phyloP scores from a whole-genome alignment of 768 basidiomycete species.

The Russula emetica region DNA sequence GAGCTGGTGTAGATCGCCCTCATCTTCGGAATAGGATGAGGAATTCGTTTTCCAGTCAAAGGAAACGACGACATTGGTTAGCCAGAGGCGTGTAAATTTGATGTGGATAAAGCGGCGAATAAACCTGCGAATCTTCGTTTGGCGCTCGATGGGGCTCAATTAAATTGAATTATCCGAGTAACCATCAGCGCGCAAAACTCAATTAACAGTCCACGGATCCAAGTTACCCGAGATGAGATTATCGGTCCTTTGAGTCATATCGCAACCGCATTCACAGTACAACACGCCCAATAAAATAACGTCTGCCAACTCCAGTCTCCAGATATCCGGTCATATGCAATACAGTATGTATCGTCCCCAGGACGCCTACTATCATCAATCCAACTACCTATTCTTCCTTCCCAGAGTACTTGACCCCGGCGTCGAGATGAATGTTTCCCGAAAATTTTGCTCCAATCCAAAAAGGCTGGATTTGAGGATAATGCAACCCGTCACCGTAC shows the following conservation, averaged over 20 bases:
- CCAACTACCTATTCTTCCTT: background rate
- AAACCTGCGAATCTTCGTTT: background rate
- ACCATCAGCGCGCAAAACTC: too few species aligned
- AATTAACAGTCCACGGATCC: too few species aligned
- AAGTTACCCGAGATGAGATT: too few species aligned
- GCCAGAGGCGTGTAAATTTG: background rate
- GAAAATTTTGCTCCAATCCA: constrained; percentile 22
- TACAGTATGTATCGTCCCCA: background rate
- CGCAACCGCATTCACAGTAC: background rate
- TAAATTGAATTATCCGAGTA: too few species aligned
- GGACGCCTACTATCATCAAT: background rate
- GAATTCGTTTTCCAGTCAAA: constrained; percentile 16
- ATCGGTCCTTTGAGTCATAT: background rate
- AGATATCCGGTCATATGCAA: background rate
- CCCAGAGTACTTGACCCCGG: background rate
- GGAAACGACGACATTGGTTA: background rate
- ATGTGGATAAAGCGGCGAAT: background rate
- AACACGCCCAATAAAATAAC: background rate
- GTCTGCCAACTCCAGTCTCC: too few species aligned
- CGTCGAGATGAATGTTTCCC: constrained; percentile 5
- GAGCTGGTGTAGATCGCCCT: constrained; percentile 44
- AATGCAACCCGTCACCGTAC: constrained; percentile 21
- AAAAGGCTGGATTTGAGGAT: constrained; percentile 3
- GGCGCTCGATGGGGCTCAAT: too few species aligned
- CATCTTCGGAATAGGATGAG: constrained; percentile 32